These are phyloP conservation scores for Epichloe aotearoae DNA, from an alignment of 2,329 filamentous ascomycete species.

Conservation along the genomic window DNA sequence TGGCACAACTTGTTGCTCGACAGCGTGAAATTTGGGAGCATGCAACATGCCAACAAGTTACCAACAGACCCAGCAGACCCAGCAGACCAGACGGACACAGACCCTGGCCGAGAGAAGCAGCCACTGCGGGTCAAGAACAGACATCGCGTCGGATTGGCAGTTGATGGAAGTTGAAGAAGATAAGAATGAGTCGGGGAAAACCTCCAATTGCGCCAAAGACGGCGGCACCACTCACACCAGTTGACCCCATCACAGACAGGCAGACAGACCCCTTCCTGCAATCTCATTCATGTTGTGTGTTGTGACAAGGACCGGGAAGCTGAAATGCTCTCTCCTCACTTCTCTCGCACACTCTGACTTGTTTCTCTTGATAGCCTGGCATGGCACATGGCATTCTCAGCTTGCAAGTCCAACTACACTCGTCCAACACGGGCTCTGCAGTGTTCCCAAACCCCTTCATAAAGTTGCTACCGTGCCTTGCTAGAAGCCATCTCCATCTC, in stretches of 20 bases:
- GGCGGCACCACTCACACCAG: neutral
- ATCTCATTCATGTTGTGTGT: neutral
- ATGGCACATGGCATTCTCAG: slow-evolving; percentile 1
- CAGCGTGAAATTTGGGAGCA: too few relatives aligned
- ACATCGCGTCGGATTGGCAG: neutral
- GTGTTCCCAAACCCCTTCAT: neutral
- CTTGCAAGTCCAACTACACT: neutral
- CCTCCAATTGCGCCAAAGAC: neutral
- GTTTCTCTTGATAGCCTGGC: neutral
- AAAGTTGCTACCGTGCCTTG: neutral
- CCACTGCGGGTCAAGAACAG: neutral
- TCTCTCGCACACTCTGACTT: neutral
- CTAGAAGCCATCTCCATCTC: neutral
- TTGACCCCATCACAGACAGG: neutral
- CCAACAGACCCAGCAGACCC: neutral
- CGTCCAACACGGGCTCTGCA: neutral
- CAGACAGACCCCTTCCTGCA: neutral
- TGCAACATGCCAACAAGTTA: neutral
- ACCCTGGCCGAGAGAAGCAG: neutral
- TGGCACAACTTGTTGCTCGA: too few relatives aligned
- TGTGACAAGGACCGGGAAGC: neutral
- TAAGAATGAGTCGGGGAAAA: neutral
- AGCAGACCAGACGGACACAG: neutral
- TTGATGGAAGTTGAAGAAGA: slow-evolving; percentile 1
- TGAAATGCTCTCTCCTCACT: neutral